phyloP scores from a whole-genome alignment of 148 eudicot genomes.

The Rhododendron molle region DNA sequence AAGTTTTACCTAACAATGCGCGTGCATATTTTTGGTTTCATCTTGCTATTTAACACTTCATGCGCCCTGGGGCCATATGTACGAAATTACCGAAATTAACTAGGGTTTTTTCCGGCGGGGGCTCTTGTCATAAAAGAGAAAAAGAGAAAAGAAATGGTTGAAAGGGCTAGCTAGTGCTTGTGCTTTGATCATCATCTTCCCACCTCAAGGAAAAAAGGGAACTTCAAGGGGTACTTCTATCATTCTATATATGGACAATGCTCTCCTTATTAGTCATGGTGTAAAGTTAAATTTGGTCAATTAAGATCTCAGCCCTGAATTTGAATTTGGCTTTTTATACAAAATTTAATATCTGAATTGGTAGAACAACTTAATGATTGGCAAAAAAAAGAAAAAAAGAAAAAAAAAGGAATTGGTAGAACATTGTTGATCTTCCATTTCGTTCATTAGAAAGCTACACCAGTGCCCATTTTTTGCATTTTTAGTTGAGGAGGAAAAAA shows the following conservation, averaged over 20 bases:
- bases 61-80: neutral
- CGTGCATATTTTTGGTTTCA: neutral
- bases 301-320: neutral
- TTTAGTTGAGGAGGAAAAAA: too few species aligned
- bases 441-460: too few species aligned
- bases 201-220: neutral
- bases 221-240: neutral
- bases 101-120: neutral
- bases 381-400: too few species aligned
- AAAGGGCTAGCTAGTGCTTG: constrained; percentile 6
- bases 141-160: neutral
- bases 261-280: neutral
- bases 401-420: too few species aligned
- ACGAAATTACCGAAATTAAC: neutral
- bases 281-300: neutral
- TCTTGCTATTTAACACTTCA: neutral
- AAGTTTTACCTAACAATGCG: neutral
- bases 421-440: too few species aligned
- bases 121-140: neutral
- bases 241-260: too few species aligned
- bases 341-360: neutral
- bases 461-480: too few species aligned
- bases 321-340: too few species aligned
- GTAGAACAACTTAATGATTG: too few species aligned
- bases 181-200: neutral